These are phyloP conservation scores for Microcyclosporella mali DNA, from an alignment of 2,329 filamentous ascomycete species.

Conservation along the genomic window DNA sequence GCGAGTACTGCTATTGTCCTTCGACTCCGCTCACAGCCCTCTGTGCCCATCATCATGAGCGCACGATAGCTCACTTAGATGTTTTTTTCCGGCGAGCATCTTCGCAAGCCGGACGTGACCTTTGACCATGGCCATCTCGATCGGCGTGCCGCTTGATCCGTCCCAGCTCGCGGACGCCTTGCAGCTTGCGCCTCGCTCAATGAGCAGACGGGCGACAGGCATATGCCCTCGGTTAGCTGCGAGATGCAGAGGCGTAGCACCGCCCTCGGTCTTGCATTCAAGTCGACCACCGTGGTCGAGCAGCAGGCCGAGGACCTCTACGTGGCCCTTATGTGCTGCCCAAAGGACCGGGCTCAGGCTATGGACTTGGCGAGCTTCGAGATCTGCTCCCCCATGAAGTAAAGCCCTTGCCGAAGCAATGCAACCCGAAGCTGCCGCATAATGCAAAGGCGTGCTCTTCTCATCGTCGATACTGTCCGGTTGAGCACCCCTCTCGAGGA, in stretches of 20 bases:
- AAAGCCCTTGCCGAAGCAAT: constrained; percentile 18
- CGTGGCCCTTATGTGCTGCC: constrained; percentile 27
- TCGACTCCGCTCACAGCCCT: too few relatives aligned
- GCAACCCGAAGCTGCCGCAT: constrained; percentile 23
- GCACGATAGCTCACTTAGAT: too few relatives aligned
- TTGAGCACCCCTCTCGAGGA: constrained; percentile 25
- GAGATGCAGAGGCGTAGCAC: constrained; percentile 23
- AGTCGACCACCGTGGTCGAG: constrained; percentile 18
- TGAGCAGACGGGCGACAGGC: constrained; percentile 15
- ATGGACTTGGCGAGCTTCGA: constrained; percentile 19
- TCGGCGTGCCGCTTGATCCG: constrained; percentile 21
- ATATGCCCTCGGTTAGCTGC: constrained; percentile 25
- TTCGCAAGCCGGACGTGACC: constrained; percentile 17
- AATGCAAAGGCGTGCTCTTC: constrained; percentile 25
- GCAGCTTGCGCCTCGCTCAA: constrained; percentile 18
- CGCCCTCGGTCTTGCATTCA: constrained; percentile 17
- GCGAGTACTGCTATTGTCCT: too few relatives aligned
- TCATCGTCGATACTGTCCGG: constrained; percentile 24
- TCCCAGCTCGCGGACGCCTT: constrained; percentile 19
- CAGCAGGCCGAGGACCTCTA: constrained; percentile 20
- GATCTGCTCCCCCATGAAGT: constrained; percentile 18
- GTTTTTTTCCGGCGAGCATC: too few relatives aligned
- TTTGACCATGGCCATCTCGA: constrained; percentile 24
- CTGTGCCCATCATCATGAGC: too few relatives aligned
- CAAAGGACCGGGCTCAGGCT: constrained; percentile 26